phyloP scores from a whole-genome alignment of 2,329 filamentous ascomycete genomes.

The Aspergillus ochraceoroseus region DNA sequence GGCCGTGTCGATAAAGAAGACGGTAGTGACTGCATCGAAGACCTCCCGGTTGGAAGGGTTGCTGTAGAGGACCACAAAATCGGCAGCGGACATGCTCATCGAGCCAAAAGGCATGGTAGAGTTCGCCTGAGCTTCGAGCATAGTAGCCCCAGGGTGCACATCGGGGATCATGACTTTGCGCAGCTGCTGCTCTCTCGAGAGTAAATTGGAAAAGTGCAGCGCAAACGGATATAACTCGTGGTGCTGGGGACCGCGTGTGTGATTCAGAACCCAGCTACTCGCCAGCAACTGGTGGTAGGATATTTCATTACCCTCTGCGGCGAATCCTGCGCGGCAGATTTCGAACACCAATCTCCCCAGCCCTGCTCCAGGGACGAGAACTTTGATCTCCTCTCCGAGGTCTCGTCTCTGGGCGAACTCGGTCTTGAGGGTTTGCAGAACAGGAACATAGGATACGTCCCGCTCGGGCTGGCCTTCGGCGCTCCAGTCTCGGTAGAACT shows the following conservation, averaged over 20 bases:
- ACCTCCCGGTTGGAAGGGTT: slow-evolving; percentile 54
- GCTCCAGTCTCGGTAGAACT: slow-evolving; percentile 95
- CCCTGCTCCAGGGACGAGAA: slow-evolving; percentile 86
- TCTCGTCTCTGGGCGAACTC: slow-evolving; percentile 38
- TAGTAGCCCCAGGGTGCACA: slow-evolving; percentile 60
- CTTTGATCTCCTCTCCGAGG: slow-evolving; percentile 48
- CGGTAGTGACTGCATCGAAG: slow-evolving; percentile 80
- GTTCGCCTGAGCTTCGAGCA: slow-evolving; percentile 41
- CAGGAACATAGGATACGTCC: slow-evolving; percentile 68
- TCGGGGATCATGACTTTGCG: slow-evolving; percentile 72
- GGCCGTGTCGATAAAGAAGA: slow-evolving; percentile 97
- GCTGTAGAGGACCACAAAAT: slow-evolving; percentile 84
- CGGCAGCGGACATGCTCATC: slow-evolving; percentile 90
- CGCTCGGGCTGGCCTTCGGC: slow-evolving; percentile 69
- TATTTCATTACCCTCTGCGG: slow-evolving; percentile 86
- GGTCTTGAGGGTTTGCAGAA: slow-evolving; percentile 60
- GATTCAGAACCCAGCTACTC: slow-evolving; percentile 57
- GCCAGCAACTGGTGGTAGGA: slow-evolving; percentile 95
- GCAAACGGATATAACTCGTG: slow-evolving; percentile 82
- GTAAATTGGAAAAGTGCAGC: slow-evolving; percentile 81
- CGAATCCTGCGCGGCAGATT: slow-evolving; percentile 66
- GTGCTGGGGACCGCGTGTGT: slow-evolving; percentile 54
- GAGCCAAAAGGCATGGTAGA: slow-evolving; percentile 49
- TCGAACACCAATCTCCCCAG: slow-evolving; percentile 87
- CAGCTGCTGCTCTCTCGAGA: slow-evolving; percentile 68